Evolutionary conservation across 192 early-diverging fungal genomes (phyloP).

Genomic region (Dissophora ornata): DNA sequence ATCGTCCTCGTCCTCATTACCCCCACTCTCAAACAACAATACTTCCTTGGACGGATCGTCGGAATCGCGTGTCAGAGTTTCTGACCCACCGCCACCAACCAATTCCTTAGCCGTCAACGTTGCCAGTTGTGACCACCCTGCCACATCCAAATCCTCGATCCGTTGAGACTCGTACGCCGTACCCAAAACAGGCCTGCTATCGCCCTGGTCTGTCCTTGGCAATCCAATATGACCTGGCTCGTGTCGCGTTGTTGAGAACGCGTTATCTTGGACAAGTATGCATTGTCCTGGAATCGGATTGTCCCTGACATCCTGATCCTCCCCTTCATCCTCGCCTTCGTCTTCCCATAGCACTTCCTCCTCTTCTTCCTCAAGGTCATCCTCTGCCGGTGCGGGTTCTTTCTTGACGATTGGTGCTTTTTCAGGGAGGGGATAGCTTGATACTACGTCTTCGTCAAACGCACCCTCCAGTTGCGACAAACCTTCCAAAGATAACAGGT

Average conservation of each 20-base stretch:
- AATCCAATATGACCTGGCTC: too few species aligned
- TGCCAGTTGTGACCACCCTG: conserved; percentile 15
- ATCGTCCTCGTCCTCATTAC: conserved; percentile 17
- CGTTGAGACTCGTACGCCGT: conserved; percentile 15
- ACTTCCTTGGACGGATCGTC: too few species aligned
- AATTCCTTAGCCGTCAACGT: too few species aligned
- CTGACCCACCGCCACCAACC: not conserved
- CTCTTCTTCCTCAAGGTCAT: not conserved
- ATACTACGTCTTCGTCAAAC: not conserved
- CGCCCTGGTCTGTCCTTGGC: too few species aligned
- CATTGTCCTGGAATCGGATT: not conserved
- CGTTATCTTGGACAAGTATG: too few species aligned
- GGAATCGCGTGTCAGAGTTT: not conserved
- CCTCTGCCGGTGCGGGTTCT: not conserved
- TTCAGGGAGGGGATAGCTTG: too few species aligned
- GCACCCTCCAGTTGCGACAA: not conserved
- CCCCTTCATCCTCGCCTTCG: conserved; percentile 20
- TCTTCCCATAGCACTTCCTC: conserved; percentile 39
- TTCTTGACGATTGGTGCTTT: not conserved
- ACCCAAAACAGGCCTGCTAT: too few species aligned
- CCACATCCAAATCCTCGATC: conserved; percentile 35
- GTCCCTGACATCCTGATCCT: not conserved
- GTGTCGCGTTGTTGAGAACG: too few species aligned
- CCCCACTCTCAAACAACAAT: not conserved
- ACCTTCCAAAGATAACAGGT: not conserved